Evolutionary conservation across 164 flowering plant species (phyloP).

Genomic region (Houttuynia cordata): DNA sequence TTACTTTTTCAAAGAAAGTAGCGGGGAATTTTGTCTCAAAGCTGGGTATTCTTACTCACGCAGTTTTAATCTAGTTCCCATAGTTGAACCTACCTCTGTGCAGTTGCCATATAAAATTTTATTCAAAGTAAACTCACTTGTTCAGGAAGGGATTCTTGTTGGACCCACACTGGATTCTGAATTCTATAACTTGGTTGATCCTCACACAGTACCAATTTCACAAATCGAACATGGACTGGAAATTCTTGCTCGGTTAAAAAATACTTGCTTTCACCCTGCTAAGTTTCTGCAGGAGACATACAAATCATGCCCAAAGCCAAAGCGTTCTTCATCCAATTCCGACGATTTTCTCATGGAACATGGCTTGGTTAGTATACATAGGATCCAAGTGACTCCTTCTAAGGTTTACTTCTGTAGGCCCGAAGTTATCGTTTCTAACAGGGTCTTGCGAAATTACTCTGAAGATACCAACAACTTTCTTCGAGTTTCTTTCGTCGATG

Average conservation of each 20-base stretch:
- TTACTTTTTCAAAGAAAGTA: slow-evolving; percentile 31
- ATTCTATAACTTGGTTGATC: slow-evolving; percentile 48
- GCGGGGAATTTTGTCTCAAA: slow-evolving; percentile 23
- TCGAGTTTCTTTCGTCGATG: slow-evolving; percentile 76
- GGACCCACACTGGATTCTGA: slow-evolving; percentile 45
- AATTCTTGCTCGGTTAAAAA: slow-evolving; percentile 42
- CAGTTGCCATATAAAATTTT: slow-evolving; percentile 52
- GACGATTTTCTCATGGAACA: slow-evolving; percentile 36
- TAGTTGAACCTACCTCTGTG: slow-evolving; percentile 34
- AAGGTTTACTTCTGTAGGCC: slow-evolving; percentile 72
- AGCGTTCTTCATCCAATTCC: slow-evolving; percentile 10
- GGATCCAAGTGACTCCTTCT: slow-evolving; percentile 71
- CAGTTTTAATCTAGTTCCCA: slow-evolving; percentile 44
- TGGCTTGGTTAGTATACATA: slow-evolving; percentile 58
- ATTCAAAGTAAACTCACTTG: slow-evolving; percentile 52
- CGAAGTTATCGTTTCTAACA: slow-evolving; percentile 66
- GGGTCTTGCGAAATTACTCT: slow-evolving; percentile 48
- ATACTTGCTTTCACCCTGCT: slow-evolving; percentile 73
- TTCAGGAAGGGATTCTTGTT: slow-evolving; percentile 64
- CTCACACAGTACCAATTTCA: slow-evolving; percentile 12
- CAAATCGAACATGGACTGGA: slow-evolving; percentile 57
- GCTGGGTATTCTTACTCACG: slow-evolving; percentile 27
- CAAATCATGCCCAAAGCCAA: slow-evolving; percentile 12
- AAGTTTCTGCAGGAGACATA: slow-evolving; percentile 52
- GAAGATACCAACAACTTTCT: slow-evolving; percentile 52